Conservation (phyloP, 2,329 filamentous ascomycete genomes). For the Ophiosphaerella narmari region DNA sequence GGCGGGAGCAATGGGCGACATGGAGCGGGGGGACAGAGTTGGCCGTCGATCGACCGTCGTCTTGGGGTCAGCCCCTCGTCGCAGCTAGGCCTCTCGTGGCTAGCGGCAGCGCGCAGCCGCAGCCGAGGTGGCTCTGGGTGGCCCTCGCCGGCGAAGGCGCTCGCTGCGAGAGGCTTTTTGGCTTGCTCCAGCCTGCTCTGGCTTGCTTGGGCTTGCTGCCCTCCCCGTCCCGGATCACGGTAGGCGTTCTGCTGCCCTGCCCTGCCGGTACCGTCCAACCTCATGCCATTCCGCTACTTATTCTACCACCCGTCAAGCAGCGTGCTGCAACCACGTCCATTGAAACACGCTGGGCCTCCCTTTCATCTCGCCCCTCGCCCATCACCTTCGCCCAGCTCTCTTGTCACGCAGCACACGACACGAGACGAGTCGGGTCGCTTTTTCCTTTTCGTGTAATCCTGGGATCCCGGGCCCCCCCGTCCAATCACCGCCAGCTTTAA, state of each 20-base stretch:
- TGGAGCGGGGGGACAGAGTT: not conserved
- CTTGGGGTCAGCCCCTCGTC: not conserved
- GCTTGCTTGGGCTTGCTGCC: not conserved
- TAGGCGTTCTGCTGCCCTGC: too few relatives aligned
- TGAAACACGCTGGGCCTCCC: constrained; percentile 13
- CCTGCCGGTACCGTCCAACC: too few relatives aligned
- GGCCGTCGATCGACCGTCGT: not conserved
- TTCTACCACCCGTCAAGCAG: too few relatives aligned
- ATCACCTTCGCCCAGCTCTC: too few relatives aligned
- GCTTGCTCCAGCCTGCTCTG: not conserved
- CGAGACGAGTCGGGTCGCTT: too few relatives aligned
- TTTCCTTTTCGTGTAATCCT: constrained; percentile 7
- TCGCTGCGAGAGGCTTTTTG: too few relatives aligned
- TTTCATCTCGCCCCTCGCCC: constrained; percentile 19
- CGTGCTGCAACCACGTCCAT: too few relatives aligned
- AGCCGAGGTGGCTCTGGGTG: not conserved
- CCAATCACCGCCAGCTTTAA: constrained; percentile 28
- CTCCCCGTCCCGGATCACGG: too few relatives aligned
- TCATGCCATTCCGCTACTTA: too few relatives aligned
- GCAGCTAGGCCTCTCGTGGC: too few relatives aligned
- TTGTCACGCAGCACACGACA: too few relatives aligned
- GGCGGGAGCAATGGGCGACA: not conserved
- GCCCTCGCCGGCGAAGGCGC: not conserved
- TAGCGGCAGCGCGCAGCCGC: not conserved
- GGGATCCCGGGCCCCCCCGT: constrained; percentile 5